These are phyloP conservation scores for Fusarium coffeatum DNA, from an alignment of 2,329 filamentous ascomycete genomes.

Conservation along the genomic window DNA sequence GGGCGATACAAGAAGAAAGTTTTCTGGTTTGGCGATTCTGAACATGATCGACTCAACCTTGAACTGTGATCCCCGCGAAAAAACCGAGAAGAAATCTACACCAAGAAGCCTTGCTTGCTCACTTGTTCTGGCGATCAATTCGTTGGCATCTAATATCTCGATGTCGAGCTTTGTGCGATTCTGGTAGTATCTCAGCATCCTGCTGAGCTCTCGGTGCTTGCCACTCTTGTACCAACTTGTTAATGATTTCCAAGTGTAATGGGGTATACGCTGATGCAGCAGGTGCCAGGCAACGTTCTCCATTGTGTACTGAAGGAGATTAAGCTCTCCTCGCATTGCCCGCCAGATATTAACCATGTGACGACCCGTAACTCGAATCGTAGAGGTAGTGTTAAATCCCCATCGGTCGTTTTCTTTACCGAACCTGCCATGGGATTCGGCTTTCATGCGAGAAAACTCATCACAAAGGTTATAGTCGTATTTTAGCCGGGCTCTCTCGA, in stretches of 20 bases:
- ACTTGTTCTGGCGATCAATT: conserved; percentile 87
- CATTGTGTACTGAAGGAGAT: conserved; percentile 92
- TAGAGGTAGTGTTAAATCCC: conserved; percentile 95
- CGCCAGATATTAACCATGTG: conserved; percentile 98
- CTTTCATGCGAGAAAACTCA: conserved; percentile 89
- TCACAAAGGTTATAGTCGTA: conserved; percentile 93
- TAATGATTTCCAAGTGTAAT: conserved; percentile 82
- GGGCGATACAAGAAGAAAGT: conserved; percentile 89
- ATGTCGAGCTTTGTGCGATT: conserved; percentile 82
- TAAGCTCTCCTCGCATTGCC: conserved; percentile 93
- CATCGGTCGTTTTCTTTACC: conserved; percentile 89
- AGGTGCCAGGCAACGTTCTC: conserved; percentile 96
- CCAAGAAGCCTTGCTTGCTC: conserved; percentile 94
- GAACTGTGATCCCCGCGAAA: conserved; percentile 94
- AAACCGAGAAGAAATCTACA: conserved; percentile 96
- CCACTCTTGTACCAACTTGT: conserved; percentile 83
- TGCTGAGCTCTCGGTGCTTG: conserved; percentile 75
- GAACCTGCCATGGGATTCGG: conserved; percentile 82
- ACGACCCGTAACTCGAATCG: conserved; percentile 89
- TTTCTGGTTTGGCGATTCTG: conserved; percentile 96
- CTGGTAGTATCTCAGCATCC: conserved; percentile 81
- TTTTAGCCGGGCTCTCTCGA: conserved; percentile 85
- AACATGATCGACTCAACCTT: conserved; percentile 99
- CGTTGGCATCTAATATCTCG: conserved; percentile 91
- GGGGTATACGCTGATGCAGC: conserved; percentile 86